These are phyloP conservation scores for Candida ovalis DNA, from an alignment of 805 yeast genomes.

Conservation along the genomic window DNA sequence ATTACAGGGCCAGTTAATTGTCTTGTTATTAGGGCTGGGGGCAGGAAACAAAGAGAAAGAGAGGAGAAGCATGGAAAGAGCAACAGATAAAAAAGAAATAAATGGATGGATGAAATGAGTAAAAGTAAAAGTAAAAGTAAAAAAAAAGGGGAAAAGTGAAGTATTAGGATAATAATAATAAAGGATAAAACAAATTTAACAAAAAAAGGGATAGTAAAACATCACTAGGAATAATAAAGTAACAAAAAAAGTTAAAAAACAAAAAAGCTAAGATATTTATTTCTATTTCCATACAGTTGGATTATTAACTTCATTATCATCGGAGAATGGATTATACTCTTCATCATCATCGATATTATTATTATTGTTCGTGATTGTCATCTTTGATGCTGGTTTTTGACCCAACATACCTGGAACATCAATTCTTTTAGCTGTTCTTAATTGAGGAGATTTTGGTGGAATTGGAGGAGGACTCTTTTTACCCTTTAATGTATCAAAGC, in stretches of 20 bases:
- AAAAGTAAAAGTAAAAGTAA: no score
- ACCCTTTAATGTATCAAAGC: not conserved
- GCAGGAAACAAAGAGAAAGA: not conserved
- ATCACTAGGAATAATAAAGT: not conserved
- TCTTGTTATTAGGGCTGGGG: not conserved
- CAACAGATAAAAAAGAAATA: not conserved
- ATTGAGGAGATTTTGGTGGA: slow-evolving; percentile 22
- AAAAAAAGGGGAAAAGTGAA: no score
- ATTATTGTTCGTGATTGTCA: no score
- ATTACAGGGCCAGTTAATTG: no score
- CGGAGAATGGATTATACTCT: slow-evolving; percentile 32
- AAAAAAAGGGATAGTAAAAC: not conserved
- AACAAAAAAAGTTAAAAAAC: not conserved
- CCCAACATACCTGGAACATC: not conserved
- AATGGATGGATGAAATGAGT: no score
- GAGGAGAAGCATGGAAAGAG: not conserved
- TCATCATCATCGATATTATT: slow-evolving; percentile 6
- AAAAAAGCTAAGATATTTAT: not conserved
- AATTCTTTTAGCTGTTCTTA: slow-evolving; percentile 8
- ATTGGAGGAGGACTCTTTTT: slow-evolving; percentile 26
- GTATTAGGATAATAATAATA: no score
- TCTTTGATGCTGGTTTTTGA: not conserved
- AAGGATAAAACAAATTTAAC: not conserved
- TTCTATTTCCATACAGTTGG: slow-evolving; percentile 27
- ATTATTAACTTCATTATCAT: slow-evolving; percentile 27